These are phyloP conservation scores for Mycena crocata DNA, from an alignment of 768 basidiomycete species.

Conservation along the genomic window DNA sequence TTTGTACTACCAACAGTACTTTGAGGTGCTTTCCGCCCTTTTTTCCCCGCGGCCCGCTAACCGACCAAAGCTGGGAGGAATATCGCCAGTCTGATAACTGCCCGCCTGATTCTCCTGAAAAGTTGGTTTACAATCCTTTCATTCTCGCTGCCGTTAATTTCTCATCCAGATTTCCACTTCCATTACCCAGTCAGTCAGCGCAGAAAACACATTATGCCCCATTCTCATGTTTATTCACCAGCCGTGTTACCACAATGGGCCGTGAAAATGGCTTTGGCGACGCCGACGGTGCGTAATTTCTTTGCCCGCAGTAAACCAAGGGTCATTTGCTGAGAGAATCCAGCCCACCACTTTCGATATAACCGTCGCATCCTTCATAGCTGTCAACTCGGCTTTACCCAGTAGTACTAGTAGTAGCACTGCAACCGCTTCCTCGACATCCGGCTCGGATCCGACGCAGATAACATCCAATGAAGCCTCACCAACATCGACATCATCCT, in stretches of 20 bases:
- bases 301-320: too few relatives aligned
- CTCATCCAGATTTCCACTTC: neutral
- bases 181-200: neutral
- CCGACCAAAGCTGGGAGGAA: neutral
- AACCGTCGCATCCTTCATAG: neutral
- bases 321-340: neutral
- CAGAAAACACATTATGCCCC: too few relatives aligned
- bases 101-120: too few relatives aligned
- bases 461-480: constrained; percentile 39
- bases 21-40: neutral
- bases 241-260: constrained; percentile 22
- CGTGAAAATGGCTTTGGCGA: constrained; percentile 1
- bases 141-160: too few relatives aligned
- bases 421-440: neutral
- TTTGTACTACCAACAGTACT: neutral
- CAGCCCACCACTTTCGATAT: constrained; percentile 16
- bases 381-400: neutral
- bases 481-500: neutral
- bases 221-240: neutral
- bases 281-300: constrained; percentile 13
- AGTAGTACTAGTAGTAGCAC: neutral
- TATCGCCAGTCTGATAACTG: neutral
- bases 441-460: neutral
- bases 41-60: neutral
- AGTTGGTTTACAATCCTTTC: neutral